Conservation (phyloP, 1,284 basidiomycete genomes). For the Cutaneotrichosporon sp. region DNA sequence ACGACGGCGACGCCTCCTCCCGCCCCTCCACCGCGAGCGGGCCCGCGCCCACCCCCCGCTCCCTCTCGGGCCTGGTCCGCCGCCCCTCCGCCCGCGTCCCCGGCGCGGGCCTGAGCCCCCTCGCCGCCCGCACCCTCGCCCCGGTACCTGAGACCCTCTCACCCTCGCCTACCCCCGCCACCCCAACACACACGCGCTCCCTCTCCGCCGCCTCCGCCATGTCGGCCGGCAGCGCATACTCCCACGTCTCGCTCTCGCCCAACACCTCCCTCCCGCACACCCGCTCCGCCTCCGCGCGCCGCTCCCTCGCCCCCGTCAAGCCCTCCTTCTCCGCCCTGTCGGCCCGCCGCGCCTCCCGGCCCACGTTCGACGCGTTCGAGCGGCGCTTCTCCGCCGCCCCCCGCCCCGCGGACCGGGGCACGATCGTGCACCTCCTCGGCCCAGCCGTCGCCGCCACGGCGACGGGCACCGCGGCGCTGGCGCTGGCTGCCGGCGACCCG, state of each 20-base stretch:
- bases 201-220: neutral
- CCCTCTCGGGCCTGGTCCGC: conserved; percentile 13
- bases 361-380: conserved; percentile 33
- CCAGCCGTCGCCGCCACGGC: conserved; percentile 32
- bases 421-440: conserved; percentile 43
- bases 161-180: neutral
- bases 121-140: neutral
- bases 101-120: neutral
- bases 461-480: neutral
- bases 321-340: conserved; percentile 41
- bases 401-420: conserved; percentile 25
- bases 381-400: conserved; percentile 41
- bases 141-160: neutral
- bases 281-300: neutral
- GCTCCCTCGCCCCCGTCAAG: conserved; percentile 15
- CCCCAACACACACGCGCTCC: neutral
- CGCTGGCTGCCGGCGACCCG: conserved; percentile 3
- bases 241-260: neutral
- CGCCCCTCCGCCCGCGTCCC: conserved; percentile 12
- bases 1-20: neutral
- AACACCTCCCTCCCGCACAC: neutral
- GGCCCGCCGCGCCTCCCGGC: conserved; percentile 35
- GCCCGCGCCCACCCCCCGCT: neutral
- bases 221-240: neutral
- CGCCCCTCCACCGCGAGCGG: neutral